A percentile compares a stretch with the other conserved stretches of the same genome.
phyloP scores from a whole-genome alignment of 805 yeast genomes.

The Zygosaccharomyces kombuchaensis region DNA sequence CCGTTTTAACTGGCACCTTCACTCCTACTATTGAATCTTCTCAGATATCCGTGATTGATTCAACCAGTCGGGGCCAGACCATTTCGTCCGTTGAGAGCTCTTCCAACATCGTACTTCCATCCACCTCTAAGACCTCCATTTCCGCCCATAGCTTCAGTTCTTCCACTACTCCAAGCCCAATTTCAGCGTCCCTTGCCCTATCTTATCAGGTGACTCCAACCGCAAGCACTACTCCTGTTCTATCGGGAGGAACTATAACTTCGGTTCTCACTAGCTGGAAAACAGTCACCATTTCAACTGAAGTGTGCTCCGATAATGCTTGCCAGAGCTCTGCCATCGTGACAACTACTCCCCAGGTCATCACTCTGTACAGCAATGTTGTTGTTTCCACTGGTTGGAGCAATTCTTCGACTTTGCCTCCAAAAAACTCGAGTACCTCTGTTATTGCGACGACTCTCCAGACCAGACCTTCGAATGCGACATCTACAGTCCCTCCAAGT shows the following conservation, averaged over 20 bases:
- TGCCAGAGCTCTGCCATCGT: conserved; percentile 8
- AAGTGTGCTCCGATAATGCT: conserved; percentile 14
- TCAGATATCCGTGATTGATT: background rate
- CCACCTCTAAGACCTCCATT: background rate
- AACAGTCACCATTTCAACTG: conserved; percentile 17
- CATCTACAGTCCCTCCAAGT: background rate
- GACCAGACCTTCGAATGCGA: background rate
- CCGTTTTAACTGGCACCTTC: conserved; percentile 5
- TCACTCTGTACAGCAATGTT: conserved; percentile 1
- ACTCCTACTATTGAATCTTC: background rate
- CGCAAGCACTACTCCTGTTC: conserved; percentile 1
- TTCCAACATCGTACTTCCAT: background rate
- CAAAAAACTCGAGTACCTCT: background rate
- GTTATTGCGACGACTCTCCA: background rate
- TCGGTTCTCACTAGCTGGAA: background rate
- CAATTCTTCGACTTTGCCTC: background rate
- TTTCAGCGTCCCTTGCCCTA: background rate
- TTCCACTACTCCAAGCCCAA: background rate
- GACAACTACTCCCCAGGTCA: conserved; percentile 3
- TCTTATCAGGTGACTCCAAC: background rate
- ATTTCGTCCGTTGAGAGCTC: background rate
- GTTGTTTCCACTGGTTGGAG: conserved; percentile 1
- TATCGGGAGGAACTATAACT: conserved; percentile 11
- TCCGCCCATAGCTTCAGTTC: background rate
- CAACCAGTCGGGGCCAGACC: background rate